Conservation (phyloP, 202 grass and related monocot species). For the Setaria italica region DNA sequence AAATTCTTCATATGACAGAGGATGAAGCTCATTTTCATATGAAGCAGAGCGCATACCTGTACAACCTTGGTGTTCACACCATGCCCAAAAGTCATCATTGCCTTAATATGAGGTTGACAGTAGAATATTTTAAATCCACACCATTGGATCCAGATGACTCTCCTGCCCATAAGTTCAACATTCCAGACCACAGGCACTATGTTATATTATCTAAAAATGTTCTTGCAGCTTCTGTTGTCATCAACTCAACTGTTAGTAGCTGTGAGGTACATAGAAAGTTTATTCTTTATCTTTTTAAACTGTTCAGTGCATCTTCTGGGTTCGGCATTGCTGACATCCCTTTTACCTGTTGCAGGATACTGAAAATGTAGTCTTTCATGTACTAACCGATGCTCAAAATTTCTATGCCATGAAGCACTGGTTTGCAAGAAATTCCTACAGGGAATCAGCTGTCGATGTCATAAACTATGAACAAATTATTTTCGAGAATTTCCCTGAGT, state of each 20-base stretch:
- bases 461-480: conserved; percentile 81
- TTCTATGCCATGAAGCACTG: conserved; percentile 95
- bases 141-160: conserved; percentile 63
- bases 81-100: conserved; percentile 99
- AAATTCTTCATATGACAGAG: conserved; percentile 93
- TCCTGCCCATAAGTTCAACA: conserved; percentile 58
- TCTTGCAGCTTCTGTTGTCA: conserved; percentile 84
- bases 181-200: conserved; percentile 76
- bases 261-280: conserved; percentile 61
- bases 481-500: conserved; percentile 63
- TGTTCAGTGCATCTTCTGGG: conserved; percentile 25
- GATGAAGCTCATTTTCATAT: conserved; percentile 97
- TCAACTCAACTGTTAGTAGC: conserved; percentile 92
- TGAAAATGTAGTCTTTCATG: conserved; percentile 77
- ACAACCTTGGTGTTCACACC: conserved; percentile 96
- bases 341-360: conserved; percentile 65
- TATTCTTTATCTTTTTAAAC: conserved; percentile 5
- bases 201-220: conserved; percentile 90
- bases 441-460: conserved; percentile 74
- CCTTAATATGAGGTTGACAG: conserved; percentile 94
- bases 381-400: conserved; percentile 84
- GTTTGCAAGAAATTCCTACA: conserved; percentile 83
- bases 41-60: conserved; percentile 95
- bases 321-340: conserved; percentile 40
- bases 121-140: conserved; percentile 84